Percentiles rank a stretch among this genome's conserved stretches.
phyloP scores from a whole-genome alignment of 2,329 filamentous ascomycete genomes.

The Fusarium sp. region DNA sequence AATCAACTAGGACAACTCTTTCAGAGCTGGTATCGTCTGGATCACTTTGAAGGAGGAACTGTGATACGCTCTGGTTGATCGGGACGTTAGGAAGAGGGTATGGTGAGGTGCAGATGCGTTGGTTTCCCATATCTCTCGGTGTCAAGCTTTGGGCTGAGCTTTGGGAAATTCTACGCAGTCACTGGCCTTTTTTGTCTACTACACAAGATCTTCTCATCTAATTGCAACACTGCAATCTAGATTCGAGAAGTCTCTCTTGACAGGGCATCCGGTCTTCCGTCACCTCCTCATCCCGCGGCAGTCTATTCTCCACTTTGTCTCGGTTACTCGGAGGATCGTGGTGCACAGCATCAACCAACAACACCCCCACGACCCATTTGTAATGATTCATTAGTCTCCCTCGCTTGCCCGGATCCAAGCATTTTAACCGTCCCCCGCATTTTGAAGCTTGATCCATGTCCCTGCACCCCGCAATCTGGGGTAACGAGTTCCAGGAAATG shows the following conservation, averaged over 20 bases:
- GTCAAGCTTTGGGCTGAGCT: too few species aligned
- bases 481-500: constrained; percentile 33
- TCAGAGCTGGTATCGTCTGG: constrained; percentile 44
- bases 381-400: constrained; percentile 29
- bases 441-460: not conserved
- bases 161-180: too few species aligned
- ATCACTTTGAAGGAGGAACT: constrained; percentile 44
- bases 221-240: too few species aligned
- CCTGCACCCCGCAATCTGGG: constrained; percentile 32
- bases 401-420: not conserved
- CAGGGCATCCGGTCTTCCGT: too few species aligned
- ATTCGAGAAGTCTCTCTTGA: too few species aligned
- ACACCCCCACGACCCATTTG: not conserved
- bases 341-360: too few species aligned
- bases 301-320: too few species aligned
- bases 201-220: too few species aligned
- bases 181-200: too few species aligned
- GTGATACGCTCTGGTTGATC: constrained; percentile 40
- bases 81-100: constrained; percentile 40
- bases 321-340: too few species aligned
- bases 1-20: constrained; percentile 43
- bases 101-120: constrained; percentile 30
- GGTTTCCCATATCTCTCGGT: not conserved
- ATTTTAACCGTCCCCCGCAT: constrained; percentile 15
- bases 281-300: too few species aligned